These are phyloP conservation scores for Solanum habrochaites DNA, from an alignment of 257 asterid genomes.

Conservation along the genomic window DNA sequence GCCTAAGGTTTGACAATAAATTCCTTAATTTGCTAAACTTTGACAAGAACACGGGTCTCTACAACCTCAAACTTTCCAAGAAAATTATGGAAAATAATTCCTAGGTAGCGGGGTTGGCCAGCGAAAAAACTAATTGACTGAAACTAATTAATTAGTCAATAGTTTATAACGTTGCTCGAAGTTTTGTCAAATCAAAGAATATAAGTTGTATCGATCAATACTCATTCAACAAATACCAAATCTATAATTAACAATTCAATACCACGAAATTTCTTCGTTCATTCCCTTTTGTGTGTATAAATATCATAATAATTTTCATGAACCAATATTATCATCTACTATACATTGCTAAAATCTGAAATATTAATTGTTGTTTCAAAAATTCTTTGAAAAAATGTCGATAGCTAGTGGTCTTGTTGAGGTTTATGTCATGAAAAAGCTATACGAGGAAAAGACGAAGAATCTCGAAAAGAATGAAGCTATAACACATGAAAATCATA, in stretches of 20 bases:
- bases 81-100: background rate
- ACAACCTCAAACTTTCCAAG: background rate
- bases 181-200: background rate
- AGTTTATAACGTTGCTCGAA: background rate
- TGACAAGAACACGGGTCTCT: no score
- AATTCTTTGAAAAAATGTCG: slow-evolving; percentile 9
- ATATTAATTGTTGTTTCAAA: background rate
- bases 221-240: background rate
- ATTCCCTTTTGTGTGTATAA: background rate
- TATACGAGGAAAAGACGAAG: slow-evolving; percentile 37
- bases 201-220: background rate
- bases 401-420: slow-evolving; percentile 25
- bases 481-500: background rate
- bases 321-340: background rate
- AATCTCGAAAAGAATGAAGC: background rate
- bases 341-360: background rate
- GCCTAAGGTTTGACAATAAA: no score
- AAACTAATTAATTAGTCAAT: background rate
- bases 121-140: no score
- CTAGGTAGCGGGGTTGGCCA: background rate
- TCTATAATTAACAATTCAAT: background rate
- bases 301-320: background rate
- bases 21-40: background rate
- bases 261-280: background rate
- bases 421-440: slow-evolving; percentile 25